phyloP scores from a whole-genome alignment of 2,329 filamentous ascomycete species.

The Amauroascus verrucosus region DNA sequence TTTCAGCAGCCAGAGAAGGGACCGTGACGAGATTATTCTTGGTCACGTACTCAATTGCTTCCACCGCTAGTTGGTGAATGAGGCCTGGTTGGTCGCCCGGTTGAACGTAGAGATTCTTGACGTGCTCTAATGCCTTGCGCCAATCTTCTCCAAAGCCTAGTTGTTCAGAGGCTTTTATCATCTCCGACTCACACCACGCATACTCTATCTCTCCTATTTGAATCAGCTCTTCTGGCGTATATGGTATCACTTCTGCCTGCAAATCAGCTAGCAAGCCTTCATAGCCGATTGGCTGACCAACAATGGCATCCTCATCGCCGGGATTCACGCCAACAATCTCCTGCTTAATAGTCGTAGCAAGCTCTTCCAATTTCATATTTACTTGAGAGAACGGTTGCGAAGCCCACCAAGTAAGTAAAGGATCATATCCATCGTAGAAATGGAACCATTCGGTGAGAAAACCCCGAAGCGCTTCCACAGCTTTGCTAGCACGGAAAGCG shows the following conservation, averaged over 20 bases:
- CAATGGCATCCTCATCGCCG: constrained; percentile 41
- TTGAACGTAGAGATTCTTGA: constrained; percentile 46
- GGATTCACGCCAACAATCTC: constrained; percentile 39
- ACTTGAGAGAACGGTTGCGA: constrained; percentile 37
- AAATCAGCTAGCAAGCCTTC: constrained; percentile 45
- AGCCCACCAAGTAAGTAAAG: constrained; percentile 49
- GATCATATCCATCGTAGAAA: constrained; percentile 49
- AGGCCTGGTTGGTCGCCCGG: constrained; percentile 46
- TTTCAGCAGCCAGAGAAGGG: constrained; percentile 44
- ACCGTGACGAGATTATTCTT: constrained; percentile 48
- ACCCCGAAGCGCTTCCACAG: constrained; percentile 32
- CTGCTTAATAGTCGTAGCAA: constrained; percentile 33
- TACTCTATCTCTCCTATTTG: constrained; percentile 44
- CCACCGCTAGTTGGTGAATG: constrained; percentile 42
- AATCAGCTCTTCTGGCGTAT: constrained; percentile 48
- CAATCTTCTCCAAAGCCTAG: constrained; percentile 43
- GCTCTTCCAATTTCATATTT: constrained; percentile 28
- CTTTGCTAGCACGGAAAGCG: constrained; percentile 41
- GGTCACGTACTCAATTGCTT: constrained; percentile 46
- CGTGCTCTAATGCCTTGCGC: constrained; percentile 46
- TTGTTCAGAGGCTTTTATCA: constrained; percentile 42
- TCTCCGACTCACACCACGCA: constrained; percentile 47
- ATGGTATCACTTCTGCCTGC: constrained; percentile 48
- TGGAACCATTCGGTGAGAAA: constrained; percentile 40
- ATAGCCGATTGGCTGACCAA: constrained; percentile 48